Percentiles rank a stretch among this genome's conserved stretches.
These are phyloP conservation scores for Silene latifolia DNA, from an alignment of 148 eudicot genomes.

Conservation along the genomic window DNA sequence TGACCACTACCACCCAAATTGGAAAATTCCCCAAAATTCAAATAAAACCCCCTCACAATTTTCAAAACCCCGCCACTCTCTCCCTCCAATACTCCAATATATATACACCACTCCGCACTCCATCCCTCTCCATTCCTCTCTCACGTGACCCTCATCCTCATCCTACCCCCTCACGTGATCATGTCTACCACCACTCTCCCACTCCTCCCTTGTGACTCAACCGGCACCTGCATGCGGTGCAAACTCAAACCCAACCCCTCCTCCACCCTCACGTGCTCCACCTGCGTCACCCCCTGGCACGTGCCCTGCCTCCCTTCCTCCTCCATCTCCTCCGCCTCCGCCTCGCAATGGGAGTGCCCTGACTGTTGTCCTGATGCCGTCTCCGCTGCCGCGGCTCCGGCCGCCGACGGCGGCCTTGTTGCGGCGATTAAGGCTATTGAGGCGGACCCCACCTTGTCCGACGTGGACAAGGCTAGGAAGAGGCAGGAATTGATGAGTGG, in stretches of 20 bases:
- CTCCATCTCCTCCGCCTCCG: slow-evolving; percentile 26
- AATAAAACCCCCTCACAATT: not conserved
- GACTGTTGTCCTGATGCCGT: slow-evolving; percentile 44
- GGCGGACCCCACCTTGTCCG: slow-evolving; percentile 54
- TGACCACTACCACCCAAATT: too few relatives aligned
- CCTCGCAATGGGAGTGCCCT: slow-evolving; percentile 65
- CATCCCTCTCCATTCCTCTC: too few relatives aligned
- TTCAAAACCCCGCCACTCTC: not conserved
- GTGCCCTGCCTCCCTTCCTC: slow-evolving; percentile 57
- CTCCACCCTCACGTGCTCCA: slow-evolving; percentile 48
- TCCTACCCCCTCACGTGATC: not conserved
- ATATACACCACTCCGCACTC: slow-evolving; percentile 7
- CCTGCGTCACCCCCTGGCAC: slow-evolving; percentile 86
- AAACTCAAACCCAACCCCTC: slow-evolving; percentile 37
- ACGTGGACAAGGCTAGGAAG: slow-evolving; percentile 58
- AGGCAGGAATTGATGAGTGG: slow-evolving; percentile 69
- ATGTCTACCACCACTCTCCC: not conserved
- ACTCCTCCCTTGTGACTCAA: slow-evolving; percentile 57
- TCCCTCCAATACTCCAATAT: not conserved
- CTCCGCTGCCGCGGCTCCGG: slow-evolving; percentile 13
- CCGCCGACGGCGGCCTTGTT: slow-evolving; percentile 36
- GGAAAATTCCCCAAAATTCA: not conserved
- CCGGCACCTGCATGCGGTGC: slow-evolving; percentile 77
- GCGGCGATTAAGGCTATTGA: slow-evolving; percentile 59
- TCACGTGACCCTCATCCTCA: not conserved